Evolutionary conservation across 2,329 filamentous ascomycete genomes (phyloP).

Genomic region (Aspergillus fumigatiaffinis): DNA sequence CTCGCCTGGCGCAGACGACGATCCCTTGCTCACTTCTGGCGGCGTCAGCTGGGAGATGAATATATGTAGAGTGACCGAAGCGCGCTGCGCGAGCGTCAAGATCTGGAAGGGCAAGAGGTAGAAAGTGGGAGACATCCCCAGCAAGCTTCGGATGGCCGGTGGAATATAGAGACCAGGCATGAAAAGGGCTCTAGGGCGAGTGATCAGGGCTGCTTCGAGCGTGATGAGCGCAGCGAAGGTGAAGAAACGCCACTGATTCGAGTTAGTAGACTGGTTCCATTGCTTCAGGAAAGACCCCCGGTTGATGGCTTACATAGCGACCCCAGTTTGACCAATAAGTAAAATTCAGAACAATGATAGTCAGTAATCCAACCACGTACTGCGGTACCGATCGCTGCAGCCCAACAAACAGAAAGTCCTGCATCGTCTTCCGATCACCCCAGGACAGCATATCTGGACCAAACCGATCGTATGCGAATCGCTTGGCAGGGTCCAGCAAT

Average conservation of each 20-base stretch:
- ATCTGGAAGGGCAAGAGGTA: conserved; percentile 74
- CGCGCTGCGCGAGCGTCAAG: conserved; percentile 68
- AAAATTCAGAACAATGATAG: conserved; percentile 36
- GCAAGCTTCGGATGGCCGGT: conserved; percentile 20
- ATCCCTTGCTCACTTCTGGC: conserved; percentile 49
- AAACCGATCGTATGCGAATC: conserved; percentile 88
- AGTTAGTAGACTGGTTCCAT: neutral
- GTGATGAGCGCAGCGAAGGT: conserved; percentile 52
- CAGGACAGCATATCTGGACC: conserved; percentile 67
- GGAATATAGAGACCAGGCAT: conserved; percentile 34
- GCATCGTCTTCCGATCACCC: conserved; percentile 53
- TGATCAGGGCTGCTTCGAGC: conserved; percentile 56
- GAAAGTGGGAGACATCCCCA: conserved; percentile 45
- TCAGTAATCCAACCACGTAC: conserved; percentile 36
- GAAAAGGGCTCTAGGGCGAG: conserved; percentile 45
- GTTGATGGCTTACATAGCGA: conserved; percentile 39
- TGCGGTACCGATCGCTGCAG: conserved; percentile 44
- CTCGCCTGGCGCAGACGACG: conserved; percentile 26
- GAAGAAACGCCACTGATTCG: conserved; percentile 46
- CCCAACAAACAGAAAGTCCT: conserved; percentile 69
- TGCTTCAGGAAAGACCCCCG: neutral
- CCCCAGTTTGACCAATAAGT: conserved; percentile 42
- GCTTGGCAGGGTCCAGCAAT: conserved; percentile 67
- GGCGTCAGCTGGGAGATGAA: conserved; percentile 78
- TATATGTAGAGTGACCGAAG: conserved; percentile 75